These are phyloP conservation scores for Calonectria leucothoes DNA, from an alignment of 2,329 filamentous ascomycete species.

Conservation along the genomic window DNA sequence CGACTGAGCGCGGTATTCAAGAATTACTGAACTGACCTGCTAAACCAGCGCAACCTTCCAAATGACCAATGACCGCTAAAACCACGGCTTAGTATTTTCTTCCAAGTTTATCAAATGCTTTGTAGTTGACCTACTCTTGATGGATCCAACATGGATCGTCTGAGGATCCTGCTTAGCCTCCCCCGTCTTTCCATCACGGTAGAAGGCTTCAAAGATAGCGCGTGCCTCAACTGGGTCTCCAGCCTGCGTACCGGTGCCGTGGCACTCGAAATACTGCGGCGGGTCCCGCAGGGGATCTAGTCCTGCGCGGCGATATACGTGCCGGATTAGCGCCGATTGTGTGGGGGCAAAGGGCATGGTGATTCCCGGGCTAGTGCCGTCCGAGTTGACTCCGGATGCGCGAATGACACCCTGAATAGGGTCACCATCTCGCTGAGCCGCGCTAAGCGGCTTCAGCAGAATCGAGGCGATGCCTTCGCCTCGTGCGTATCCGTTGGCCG, in stretches of 20 bases:
- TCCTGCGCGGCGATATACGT: slow-evolving; percentile 51
- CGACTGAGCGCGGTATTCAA: too few species aligned
- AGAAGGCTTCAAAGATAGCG: slow-evolving; percentile 56
- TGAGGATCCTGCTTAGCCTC: background rate
- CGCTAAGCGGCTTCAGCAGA: background rate
- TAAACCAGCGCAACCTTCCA: slow-evolving; percentile 40
- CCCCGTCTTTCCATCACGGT: slow-evolving; percentile 16
- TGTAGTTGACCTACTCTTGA: background rate
- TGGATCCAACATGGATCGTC: background rate
- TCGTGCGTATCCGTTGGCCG: background rate
- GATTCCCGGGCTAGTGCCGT: slow-evolving; percentile 22
- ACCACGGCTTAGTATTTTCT: slow-evolving; percentile 17
- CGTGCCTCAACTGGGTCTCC: slow-evolving; percentile 64
- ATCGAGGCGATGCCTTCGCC: background rate
- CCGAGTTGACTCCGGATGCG: slow-evolving; percentile 36
- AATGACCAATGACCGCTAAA: slow-evolving; percentile 37
- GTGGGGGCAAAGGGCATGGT: slow-evolving; percentile 55
- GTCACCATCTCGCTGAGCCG: slow-evolving; percentile 50
- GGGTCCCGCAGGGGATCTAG: slow-evolving; percentile 48
- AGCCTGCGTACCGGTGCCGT: slow-evolving; percentile 43
- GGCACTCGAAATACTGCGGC: slow-evolving; percentile 55
- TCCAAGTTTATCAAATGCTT: slow-evolving; percentile 37
- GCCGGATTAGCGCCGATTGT: slow-evolving; percentile 51
- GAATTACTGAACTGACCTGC: too few species aligned
- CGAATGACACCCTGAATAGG: slow-evolving; percentile 37